Evolutionary conservation across 768 basidiomycete species (phyloP).

Genomic region (Trametes meyenii): DNA sequence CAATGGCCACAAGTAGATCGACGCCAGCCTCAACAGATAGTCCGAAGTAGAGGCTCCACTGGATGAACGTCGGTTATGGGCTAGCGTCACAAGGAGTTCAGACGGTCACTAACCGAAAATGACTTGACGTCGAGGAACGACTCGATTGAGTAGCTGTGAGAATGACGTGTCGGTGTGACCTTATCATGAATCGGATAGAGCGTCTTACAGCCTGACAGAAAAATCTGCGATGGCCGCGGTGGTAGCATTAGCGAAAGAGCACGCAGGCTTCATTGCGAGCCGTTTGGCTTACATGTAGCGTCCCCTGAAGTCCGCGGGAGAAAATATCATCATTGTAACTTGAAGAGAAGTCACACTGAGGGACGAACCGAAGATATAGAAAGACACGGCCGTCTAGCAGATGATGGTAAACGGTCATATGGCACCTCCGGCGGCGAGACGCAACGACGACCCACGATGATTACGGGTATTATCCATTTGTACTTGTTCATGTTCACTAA

Average conservation of each 20-base stretch:
- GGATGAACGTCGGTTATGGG: background rate
- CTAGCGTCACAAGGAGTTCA: background rate
- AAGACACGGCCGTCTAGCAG: background rate
- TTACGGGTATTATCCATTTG: slow-evolving; percentile 2
- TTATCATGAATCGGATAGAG: background rate
- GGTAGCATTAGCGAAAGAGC: background rate
- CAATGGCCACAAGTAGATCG: slow-evolving; percentile 15
- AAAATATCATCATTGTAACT: too few species aligned
- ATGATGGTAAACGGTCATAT: background rate
- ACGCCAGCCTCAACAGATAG: slow-evolving; percentile 17
- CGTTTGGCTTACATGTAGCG: background rate
- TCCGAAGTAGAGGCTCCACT: slow-evolving; percentile 26
- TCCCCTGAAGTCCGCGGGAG: background rate
- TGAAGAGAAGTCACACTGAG: background rate
- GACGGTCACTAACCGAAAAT: slow-evolving; percentile 13
- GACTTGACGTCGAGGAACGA: slow-evolving; percentile 5
- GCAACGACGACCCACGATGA: slow-evolving; percentile 3
- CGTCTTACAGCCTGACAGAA: background rate
- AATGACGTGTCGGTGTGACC: background rate
- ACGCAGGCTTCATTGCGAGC: background rate
- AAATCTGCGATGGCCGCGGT: background rate
- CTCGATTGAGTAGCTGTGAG: slow-evolving; percentile 8
- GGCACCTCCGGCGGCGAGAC: background rate
- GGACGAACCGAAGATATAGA: slow-evolving; percentile 10
- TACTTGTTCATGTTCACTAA: slow-evolving; percentile 8